Evolutionary conservation across 352 stramenopile species (phyloP).

Genomic region (Globisporangium parvum): DNA sequence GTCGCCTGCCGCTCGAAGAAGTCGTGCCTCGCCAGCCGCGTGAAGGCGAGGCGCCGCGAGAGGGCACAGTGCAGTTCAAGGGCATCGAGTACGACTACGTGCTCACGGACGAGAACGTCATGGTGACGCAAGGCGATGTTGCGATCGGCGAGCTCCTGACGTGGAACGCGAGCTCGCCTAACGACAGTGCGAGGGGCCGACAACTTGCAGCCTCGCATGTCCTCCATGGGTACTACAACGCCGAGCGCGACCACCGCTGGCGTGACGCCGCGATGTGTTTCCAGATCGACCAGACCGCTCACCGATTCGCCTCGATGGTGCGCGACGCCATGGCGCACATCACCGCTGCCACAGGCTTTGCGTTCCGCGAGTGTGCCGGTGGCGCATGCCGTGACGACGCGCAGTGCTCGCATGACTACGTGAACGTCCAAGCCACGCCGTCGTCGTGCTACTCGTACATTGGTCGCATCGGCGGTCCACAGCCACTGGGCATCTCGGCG

Average conservation of each 20-base stretch:
- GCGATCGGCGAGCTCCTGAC: conserved; percentile 54
- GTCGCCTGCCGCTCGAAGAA: conserved; percentile 60
- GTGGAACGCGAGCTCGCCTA: conserved; percentile 20
- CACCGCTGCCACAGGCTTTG: conserved; percentile 53
- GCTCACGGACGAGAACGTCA: conserved; percentile 58
- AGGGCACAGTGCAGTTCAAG: conserved; percentile 45
- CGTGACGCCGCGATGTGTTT: conserved; percentile 56
- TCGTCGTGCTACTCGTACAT: conserved; percentile 79
- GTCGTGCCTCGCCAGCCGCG: conserved; percentile 13
- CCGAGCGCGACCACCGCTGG: conserved; percentile 71
- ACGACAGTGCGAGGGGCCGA: conserved; percentile 3
- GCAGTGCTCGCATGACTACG: conserved; percentile 48
- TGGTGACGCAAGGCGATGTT: conserved; percentile 76
- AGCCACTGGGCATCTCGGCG: conserved; percentile 57
- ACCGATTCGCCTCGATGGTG: conserved; percentile 32
- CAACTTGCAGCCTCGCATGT: conserved; percentile 17
- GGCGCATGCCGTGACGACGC: conserved; percentile 41
- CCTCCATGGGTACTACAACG: conserved; percentile 80
- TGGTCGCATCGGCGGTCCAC: conserved; percentile 58
- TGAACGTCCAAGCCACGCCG: conserved; percentile 41
- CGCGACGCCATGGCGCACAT: conserved; percentile 59
- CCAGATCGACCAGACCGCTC: conserved; percentile 44
- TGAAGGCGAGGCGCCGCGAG: conserved; percentile 9
- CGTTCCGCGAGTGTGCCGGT: conserved; percentile 44
- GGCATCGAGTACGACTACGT: conserved; percentile 83